Evolutionary conservation across 805 yeast genomes (phyloP).

Genomic region (Ogataea ramenticola): DNA sequence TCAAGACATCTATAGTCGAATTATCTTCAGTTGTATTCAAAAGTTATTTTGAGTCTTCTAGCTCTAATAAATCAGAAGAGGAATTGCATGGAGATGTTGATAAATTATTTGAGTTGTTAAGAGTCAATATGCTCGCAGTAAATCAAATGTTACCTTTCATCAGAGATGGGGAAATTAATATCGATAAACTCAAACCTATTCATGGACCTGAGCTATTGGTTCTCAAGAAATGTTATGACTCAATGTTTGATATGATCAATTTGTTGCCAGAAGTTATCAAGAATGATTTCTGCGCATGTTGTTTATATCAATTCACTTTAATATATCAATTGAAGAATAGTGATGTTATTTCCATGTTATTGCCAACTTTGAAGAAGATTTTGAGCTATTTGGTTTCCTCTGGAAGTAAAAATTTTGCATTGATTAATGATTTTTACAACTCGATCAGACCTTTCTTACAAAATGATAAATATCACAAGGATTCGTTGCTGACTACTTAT

Average conservation of each 20-base stretch:
- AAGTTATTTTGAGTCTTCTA: constrained; percentile 40
- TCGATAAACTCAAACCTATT: constrained; percentile 15
- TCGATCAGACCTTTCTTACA: constrained; percentile 25
- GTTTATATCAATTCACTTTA: constrained; percentile 54
- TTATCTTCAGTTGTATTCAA: constrained; percentile 31
- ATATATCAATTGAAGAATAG: constrained; percentile 38
- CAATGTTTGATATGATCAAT: constrained; percentile 55
- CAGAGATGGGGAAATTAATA: constrained; percentile 34
- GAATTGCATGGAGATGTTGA: constrained; percentile 55
- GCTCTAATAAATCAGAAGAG: constrained; percentile 21
- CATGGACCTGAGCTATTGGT: constrained; percentile 29
- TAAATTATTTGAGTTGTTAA: constrained; percentile 71
- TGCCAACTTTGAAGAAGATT: constrained; percentile 44
- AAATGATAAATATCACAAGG: constrained; percentile 16
- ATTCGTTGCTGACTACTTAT: constrained; percentile 36
- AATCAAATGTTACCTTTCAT: constrained; percentile 54
- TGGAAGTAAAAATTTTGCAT: constrained; percentile 12
- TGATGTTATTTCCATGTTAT: constrained; percentile 41
- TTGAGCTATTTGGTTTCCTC: constrained; percentile 12
- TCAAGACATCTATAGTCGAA: constrained; percentile 42
- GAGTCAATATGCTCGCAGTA: constrained; percentile 61
- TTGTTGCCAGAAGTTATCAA: constrained; percentile 63
- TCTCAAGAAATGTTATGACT: constrained; percentile 41
- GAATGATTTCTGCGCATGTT: constrained; percentile 63
- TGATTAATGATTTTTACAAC: constrained; percentile 28